These are phyloP conservation scores for Verticillium isaacii DNA, from an alignment of 2,329 filamentous ascomycete genomes.

Conservation along the genomic window DNA sequence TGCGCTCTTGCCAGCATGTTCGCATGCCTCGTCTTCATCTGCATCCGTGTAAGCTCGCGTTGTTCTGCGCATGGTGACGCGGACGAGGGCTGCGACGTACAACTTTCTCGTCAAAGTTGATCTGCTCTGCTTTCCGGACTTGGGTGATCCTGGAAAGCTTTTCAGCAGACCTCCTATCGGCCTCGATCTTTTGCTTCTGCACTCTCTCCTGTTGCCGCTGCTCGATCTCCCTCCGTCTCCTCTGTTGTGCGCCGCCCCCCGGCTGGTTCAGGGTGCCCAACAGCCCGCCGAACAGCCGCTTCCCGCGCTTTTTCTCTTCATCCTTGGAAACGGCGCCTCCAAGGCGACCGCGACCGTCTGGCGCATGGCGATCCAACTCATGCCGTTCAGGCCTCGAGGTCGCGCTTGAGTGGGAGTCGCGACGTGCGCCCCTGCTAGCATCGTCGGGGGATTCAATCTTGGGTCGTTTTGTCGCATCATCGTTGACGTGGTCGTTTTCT, in stretches of 20 bases:
- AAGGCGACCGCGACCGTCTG: conserved; percentile 20
- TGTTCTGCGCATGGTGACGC: not conserved
- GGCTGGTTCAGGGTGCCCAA: conserved; percentile 75
- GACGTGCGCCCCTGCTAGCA: conserved; percentile 21
- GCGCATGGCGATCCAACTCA: conserved; percentile 10
- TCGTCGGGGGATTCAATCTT: conserved; percentile 7
- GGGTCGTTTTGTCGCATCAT: conserved; percentile 11
- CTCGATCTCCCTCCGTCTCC: conserved; percentile 74
- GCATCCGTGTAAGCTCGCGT: not conserved
- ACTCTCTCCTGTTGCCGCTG: conserved; percentile 73
- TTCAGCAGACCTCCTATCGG: conserved; percentile 62
- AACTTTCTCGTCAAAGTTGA: conserved; percentile 68
- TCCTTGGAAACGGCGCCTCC: conserved; percentile 26
- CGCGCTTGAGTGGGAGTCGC: conserved; percentile 30
- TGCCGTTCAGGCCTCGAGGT: not conserved
- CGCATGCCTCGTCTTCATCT: conserved; percentile 73
- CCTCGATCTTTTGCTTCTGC: conserved; percentile 67
- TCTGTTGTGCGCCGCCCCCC: conserved; percentile 57
- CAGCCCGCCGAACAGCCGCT: conserved; percentile 79
- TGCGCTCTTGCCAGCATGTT: conserved; percentile 68
- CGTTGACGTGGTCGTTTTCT: conserved; percentile 6
- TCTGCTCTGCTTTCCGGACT: conserved; percentile 64
- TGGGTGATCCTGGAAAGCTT: conserved; percentile 58
- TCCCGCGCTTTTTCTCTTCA: conserved; percentile 80
- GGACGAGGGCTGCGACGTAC: conserved; percentile 46